Evolutionary conservation across 371 early-diverging fungal species (phyloP).

Genomic region (Mucor saturninus): DNA sequence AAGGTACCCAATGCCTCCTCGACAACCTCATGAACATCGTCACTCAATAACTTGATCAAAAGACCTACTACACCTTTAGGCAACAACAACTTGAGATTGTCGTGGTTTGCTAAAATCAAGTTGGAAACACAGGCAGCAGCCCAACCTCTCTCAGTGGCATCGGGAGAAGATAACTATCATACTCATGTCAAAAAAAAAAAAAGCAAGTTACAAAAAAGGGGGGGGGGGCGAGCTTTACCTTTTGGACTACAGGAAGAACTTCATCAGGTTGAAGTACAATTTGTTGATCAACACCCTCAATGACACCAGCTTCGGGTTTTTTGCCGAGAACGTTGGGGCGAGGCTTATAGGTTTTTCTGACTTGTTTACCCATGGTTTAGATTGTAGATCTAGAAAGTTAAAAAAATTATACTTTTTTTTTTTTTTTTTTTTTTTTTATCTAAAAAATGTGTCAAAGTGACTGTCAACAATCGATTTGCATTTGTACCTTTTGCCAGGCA

Average conservation of each 20-base stretch:
- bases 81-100: conserved; percentile 72
- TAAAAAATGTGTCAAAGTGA: neutral
- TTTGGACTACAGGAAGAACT: conserved; percentile 61
- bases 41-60: conserved; percentile 74
- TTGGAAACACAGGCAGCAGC: conserved; percentile 87
- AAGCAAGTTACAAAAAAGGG: neutral
- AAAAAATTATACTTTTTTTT: neutral
- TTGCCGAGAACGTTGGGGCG: conserved; percentile 36
- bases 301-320: conserved; percentile 29
- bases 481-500: no score
- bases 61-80: conserved; percentile 69
- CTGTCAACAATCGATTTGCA: neutral
- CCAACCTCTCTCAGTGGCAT: conserved; percentile 85
- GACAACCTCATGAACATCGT: conserved; percentile 74
- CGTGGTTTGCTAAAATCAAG: conserved; percentile 64
- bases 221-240: conserved; percentile 39
- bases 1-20: conserved; percentile 82
- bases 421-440: neutral
- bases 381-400: neutral
- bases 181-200: neutral
- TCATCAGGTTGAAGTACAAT: conserved; percentile 37
- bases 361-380: conserved; percentile 49
- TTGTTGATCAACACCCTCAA: conserved; percentile 33
- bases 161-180: conserved; percentile 62
- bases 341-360: conserved; percentile 22